These are phyloP conservation scores for Areca catechu DNA, from an alignment of 176 grass and related monocot genomes.

Conservation along the genomic window DNA sequence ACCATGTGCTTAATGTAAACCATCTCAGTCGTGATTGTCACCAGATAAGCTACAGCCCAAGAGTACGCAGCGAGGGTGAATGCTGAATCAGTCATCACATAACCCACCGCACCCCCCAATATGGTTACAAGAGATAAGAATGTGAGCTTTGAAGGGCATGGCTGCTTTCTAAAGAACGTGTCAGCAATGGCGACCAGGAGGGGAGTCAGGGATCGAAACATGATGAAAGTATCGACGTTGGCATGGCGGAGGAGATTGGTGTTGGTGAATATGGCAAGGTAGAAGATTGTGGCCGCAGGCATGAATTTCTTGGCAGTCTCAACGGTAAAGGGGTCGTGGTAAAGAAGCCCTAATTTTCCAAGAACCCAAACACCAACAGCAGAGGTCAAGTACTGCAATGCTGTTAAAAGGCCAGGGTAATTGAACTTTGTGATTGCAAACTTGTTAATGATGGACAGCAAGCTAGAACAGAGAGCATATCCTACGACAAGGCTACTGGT, in stretches of 20 bases:
- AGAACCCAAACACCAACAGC: conserved; percentile 57
- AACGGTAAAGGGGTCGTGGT: conserved; percentile 56
- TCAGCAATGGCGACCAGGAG: conserved; percentile 80
- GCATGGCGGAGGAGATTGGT: conserved; percentile 75
- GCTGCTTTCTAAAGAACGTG: conserved; percentile 66
- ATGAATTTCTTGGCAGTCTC: conserved; percentile 74
- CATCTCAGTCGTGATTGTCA: conserved; percentile 78
- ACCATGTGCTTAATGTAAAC: conserved; percentile 94
- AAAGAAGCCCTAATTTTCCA: conserved; percentile 58
- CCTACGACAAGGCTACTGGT: conserved; percentile 69
- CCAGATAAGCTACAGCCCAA: conserved; percentile 71
- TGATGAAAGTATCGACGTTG: conserved; percentile 81
- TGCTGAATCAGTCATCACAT: conserved; percentile 70
- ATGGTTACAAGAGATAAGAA: conserved; percentile 76
- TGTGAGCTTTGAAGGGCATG: conserved; percentile 64
- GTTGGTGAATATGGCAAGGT: conserved; percentile 92
- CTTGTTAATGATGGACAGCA: conserved; percentile 84
- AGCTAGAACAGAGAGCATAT: conserved; percentile 74
- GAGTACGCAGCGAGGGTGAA: conserved; percentile 73
- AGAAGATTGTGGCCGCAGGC: conserved; percentile 65
- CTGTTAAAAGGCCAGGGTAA: conserved; percentile 69
- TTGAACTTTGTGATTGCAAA: conserved; percentile 75
- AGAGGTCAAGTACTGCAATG: conserved; percentile 67
- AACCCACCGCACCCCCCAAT: conserved; percentile 63
- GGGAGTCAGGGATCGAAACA: conserved; percentile 73